Conservation (phyloP, 1,284 basidiomycete species). For the Bothia castanella region DNA sequence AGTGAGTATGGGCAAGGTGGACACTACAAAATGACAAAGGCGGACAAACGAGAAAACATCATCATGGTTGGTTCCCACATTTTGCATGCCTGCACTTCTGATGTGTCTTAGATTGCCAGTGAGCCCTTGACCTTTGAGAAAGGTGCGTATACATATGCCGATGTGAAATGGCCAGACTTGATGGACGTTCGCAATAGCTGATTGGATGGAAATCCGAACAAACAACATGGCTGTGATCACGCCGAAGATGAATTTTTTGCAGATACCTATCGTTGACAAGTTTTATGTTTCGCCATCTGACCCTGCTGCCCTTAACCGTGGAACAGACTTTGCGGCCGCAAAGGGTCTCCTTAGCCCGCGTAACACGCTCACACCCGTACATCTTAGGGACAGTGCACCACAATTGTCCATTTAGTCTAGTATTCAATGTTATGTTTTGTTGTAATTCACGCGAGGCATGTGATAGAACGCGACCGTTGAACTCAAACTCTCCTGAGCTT, state of each 20-base stretch:
- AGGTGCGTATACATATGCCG: conserved; percentile 45
- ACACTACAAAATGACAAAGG: conserved; percentile 93
- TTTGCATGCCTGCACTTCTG: conserved; percentile 2
- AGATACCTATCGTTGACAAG: conserved; percentile 91
- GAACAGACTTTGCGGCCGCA: conserved; percentile 70
- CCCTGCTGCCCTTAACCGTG: conserved; percentile 58
- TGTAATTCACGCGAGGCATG: conserved; percentile 2
- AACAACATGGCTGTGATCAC: conserved; percentile 92
- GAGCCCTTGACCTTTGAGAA: conserved; percentile 94
- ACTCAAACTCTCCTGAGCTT: conserved; percentile 1
- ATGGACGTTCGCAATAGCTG: conserved; percentile 46
- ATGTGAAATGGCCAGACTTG: not conserved
- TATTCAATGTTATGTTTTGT: not conserved
- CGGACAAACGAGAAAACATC: conserved; percentile 93
- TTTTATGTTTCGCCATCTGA: conserved; percentile 81
- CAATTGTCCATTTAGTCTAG: conserved; percentile 20
- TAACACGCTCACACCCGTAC: conserved; percentile 28
- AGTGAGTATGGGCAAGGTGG: conserved; percentile 87
- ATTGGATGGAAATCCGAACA: conserved; percentile 96
- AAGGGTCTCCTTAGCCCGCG: conserved; percentile 66
- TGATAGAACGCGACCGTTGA: conserved; percentile 7
- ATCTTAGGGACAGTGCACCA: conserved; percentile 20
- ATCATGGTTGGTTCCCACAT: conserved; percentile 59
- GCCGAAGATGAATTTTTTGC: conserved; percentile 90
- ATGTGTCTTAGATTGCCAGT: conserved; percentile 63